Evolutionary conservation across 495 filamentous ascomycete species (phyloP), one percentile per base, ranked within the genome.

Genomic region (Hypoxylon fuscum): DNA sequence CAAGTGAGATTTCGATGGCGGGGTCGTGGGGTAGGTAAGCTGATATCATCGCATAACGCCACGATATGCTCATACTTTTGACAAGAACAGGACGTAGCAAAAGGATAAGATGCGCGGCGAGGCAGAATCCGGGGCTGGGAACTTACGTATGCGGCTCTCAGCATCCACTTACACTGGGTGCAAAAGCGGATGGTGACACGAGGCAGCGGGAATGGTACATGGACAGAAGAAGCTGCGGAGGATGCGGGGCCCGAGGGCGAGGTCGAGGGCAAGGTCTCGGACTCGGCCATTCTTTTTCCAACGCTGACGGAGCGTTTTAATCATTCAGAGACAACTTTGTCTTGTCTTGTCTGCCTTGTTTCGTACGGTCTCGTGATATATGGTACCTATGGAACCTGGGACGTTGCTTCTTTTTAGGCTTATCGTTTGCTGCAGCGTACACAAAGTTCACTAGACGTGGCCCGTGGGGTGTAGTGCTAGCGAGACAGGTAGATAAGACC

Each of bases 141-240:
- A 80, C 87, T 67, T 82, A 92, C 89, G 72, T 91, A 93, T 55
- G 90, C 90, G 31, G 90, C 90, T 48, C 93, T 79, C 8, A 98
- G 77, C 83, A 96, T 90, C 94, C 94, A 98, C 78, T 91, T 91
- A 72, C 91, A 95, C 68, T 91, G 88, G 1, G 88, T 92, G 73
- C 90, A 94, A 77, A 87, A 95, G 57, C 86, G 78, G 67, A 95
- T 94, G 20, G 85, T 86, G 53, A 95, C 78, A 22, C 90, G 82
- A 17, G 89, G 89, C 17, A 84, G 76, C 48, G 75, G 72, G 54
- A 67, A 66, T 17, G 70, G 65, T 12, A n/a, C n/a, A n/a, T n/a
- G n/a, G n/a, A n/a, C n/a, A n/a, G n/a, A n/a, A n/a, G 31, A 31
- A 43, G 50, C 49, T 11, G 41, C 52, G 18, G 35, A 18, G 7